Base-by-base conservation (phyloP, 2,329 filamentous ascomycete species). In the Diaporthe velutina region DNA sequence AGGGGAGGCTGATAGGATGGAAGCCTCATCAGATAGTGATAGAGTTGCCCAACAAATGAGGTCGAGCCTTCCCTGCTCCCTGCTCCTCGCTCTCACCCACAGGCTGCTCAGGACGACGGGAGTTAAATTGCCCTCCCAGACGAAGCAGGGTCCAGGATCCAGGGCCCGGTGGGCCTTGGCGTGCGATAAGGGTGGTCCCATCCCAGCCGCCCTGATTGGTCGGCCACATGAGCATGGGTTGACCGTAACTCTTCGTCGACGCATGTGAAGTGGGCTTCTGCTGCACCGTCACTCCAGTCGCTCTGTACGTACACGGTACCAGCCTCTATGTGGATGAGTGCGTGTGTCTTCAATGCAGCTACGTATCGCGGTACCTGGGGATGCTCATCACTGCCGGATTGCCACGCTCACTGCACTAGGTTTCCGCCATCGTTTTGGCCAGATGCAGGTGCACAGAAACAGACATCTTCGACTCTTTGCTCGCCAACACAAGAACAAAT, bases 211-310 rank as follows among this genome's bases (percentile, higher is more conserved):
- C 9, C 48, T 68, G 64, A 68, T 68, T 68, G 64, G 64, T n/a
- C 33, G n/a, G 15, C 19, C 30, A 12, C n/a, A 40, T 15, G 33
- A 68, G 40, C 64, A 68, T 54, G 64, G 64, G 64, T 54, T 68
- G 64, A 68, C 64, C 64, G 64, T 68, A 68, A 68, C 64, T 68
- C 64, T 54, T 68, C n/a, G 45, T 68, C 64, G 64, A 68, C 64
- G 48, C 64, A 68, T 68, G 64, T 68, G 64, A 68, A 68, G 64
- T 68, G 64, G 64, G 64, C 64, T 68, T 54, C n/a, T 38, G 64
- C 64, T 68, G 64, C 45, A 52, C 64, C 7, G 40, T 68, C 64
- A 28, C 64, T 38, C 45, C 42, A 67, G 61, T 50, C 61, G n/a
- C 61, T n/a, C n/a, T n/a, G n/a, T 67, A 50, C 42, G 30, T 52